Evolutionary conservation across 2,329 filamentous ascomycete species (phyloP).

Genomic region (Botrytis fragariae): DNA sequence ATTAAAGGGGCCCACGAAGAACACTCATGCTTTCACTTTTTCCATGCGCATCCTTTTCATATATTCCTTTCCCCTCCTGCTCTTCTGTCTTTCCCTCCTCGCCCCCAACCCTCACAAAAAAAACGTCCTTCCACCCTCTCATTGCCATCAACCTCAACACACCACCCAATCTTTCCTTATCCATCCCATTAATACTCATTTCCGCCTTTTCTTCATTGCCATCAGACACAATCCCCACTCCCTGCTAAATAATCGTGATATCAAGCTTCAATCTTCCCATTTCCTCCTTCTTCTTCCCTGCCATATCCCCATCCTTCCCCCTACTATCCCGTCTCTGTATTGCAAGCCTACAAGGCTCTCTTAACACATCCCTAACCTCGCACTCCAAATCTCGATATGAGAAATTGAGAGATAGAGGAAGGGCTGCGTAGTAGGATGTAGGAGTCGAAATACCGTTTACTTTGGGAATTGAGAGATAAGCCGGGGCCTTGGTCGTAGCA

Average conservation of each 20-base stretch:
- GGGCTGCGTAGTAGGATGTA: background rate
- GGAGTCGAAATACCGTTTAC: fast-evolving
- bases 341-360: background rate
- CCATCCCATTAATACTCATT: background rate
- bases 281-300: background rate
- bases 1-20: background rate
- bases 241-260: background rate
- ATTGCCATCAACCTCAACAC: background rate
- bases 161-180: background rate
- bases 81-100: background rate
- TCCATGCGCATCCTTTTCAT: background rate
- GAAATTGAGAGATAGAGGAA: background rate
- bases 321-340: background rate
- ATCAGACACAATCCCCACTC: background rate
- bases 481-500: background rate
- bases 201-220: background rate
- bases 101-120: background rate
- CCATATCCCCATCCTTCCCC: background rate
- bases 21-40: background rate
- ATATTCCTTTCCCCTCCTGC: background rate
- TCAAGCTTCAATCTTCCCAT: background rate
- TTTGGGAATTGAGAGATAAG: background rate
- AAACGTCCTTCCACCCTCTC: background rate
- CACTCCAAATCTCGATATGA: background rate
- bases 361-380: background rate